These are phyloP conservation scores for Sporisorium reilianum DNA, from an alignment of 1,284 basidiomycete species.

Conservation along the genomic window DNA sequence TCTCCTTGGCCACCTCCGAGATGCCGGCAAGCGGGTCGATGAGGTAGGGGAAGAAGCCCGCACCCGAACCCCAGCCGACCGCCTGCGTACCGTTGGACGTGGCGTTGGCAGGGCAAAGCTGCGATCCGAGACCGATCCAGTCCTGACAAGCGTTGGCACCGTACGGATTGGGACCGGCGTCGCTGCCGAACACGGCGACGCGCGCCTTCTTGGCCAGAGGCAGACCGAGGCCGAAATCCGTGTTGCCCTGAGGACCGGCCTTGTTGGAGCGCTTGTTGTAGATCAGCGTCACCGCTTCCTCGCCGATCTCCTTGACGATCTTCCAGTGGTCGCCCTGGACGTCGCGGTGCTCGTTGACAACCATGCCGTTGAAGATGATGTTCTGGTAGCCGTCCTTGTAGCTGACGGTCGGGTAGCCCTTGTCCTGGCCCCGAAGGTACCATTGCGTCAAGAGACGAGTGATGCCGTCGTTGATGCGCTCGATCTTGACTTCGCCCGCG, in stretches of 20 bases:
- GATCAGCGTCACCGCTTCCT: slow-evolving; percentile 42
- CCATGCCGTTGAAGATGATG: slow-evolving; percentile 39
- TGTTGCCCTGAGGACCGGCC: slow-evolving; percentile 45
- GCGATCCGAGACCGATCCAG: slow-evolving; percentile 53
- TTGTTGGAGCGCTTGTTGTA: slow-evolving; percentile 34
- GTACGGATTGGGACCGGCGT: slow-evolving; percentile 41
- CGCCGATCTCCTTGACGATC: slow-evolving; percentile 36
- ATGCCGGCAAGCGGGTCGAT: slow-evolving; percentile 54
- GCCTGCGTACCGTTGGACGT: slow-evolving; percentile 43
- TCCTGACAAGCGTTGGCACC: slow-evolving; percentile 40
- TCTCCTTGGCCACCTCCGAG: slow-evolving; percentile 26
- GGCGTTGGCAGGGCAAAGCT: slow-evolving; percentile 40
- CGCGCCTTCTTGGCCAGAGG: slow-evolving; percentile 39
- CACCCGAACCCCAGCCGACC: slow-evolving; percentile 38
- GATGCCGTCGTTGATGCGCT: slow-evolving; percentile 45
- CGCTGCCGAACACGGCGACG: slow-evolving; percentile 45
- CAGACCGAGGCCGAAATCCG: slow-evolving; percentile 30
- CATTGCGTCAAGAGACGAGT: slow-evolving; percentile 37
- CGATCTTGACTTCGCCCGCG: slow-evolving; percentile 38
- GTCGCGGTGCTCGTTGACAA: slow-evolving; percentile 42
- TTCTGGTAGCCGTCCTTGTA: slow-evolving; percentile 47
- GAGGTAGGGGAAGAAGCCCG: slow-evolving; percentile 56
- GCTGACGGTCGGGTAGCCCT: slow-evolving; percentile 36
- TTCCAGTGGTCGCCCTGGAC: slow-evolving; percentile 45
- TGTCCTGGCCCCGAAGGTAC: slow-evolving; percentile 32